These are phyloP conservation scores for Staphylotrichum longicolle DNA, from an alignment of 495 filamentous ascomycete genomes.

Conservation along the genomic window DNA sequence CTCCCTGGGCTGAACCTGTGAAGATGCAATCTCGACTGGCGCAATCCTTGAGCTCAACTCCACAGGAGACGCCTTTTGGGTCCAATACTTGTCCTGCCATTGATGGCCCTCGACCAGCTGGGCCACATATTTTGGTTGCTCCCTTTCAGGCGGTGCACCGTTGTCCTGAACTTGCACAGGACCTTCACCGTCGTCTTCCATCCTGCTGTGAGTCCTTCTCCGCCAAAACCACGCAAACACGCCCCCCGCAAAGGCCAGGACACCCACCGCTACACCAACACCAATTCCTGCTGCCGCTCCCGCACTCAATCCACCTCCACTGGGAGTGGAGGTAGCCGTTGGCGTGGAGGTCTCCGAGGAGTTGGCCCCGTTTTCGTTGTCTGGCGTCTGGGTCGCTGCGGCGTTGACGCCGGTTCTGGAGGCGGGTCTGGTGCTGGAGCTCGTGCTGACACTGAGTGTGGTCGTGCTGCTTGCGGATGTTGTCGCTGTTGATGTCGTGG, in stretches of 20 bases:
- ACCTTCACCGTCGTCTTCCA: neutral
- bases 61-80: neutral
- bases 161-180: neutral
- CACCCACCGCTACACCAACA: neutral
- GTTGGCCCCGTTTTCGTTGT: neutral
- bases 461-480: no score
- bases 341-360: neutral
- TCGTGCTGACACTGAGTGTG: neutral
- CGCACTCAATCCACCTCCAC: neutral
- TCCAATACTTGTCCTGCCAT: neutral
- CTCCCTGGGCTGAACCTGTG: neutral
- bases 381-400: neutral
- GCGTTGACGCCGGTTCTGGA: neutral
- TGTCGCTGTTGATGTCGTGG: no score
- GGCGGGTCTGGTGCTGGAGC: neutral
- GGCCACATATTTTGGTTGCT: neutral
- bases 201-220: neutral
- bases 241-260: neutral
- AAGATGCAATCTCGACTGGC: neutral
- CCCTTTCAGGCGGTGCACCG: neutral
- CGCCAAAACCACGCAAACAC: neutral
- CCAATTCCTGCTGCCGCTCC: neutral
- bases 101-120: neutral
- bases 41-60: conserved; percentile 1
- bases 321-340: neutral